phyloP scores from a whole-genome alignment of 345 rosid species.

The Linum usitatissimum region DNA sequence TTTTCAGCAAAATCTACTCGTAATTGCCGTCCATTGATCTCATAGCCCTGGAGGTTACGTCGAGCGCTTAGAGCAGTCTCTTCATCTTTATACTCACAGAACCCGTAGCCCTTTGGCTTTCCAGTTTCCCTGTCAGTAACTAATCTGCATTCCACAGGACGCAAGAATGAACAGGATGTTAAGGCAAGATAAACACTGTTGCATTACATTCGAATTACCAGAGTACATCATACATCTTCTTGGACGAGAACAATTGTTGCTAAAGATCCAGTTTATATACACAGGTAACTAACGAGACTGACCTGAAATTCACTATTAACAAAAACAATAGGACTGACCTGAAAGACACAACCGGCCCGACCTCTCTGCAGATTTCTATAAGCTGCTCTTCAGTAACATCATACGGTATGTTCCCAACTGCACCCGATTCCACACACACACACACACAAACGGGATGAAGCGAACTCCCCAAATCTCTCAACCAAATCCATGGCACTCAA shows the following conservation, averaged over 20 bases:
- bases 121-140: conserved; percentile 96
- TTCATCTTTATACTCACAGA: conserved; percentile 98
- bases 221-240: neutral
- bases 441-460: conserved; percentile 2
- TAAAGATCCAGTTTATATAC: neutral
- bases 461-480: neutral
- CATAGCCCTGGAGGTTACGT: conserved; percentile 92
- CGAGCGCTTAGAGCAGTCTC: conserved; percentile 98
- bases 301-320: too few species aligned
- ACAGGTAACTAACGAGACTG: too few species aligned
- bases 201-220: neutral
- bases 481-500: conserved; percentile 5
- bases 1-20: conserved; percentile 99
- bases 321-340: conserved; percentile 35
- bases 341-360: conserved; percentile 97
- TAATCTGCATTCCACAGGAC: conserved; percentile 33
- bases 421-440: neutral
- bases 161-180: conserved; percentile 10
- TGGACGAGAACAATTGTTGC: neutral
- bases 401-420: conserved; percentile 99
- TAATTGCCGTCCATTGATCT: conserved; percentile 86
- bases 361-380: conserved; percentile 88
- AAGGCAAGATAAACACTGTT: neutral
- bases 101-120: conserved; percentile 96
- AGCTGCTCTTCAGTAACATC: conserved; percentile 97